Conservation (phyloP, 2,329 filamentous ascomycete species). For the Parasarocladium wereldwijsianum region DNA sequence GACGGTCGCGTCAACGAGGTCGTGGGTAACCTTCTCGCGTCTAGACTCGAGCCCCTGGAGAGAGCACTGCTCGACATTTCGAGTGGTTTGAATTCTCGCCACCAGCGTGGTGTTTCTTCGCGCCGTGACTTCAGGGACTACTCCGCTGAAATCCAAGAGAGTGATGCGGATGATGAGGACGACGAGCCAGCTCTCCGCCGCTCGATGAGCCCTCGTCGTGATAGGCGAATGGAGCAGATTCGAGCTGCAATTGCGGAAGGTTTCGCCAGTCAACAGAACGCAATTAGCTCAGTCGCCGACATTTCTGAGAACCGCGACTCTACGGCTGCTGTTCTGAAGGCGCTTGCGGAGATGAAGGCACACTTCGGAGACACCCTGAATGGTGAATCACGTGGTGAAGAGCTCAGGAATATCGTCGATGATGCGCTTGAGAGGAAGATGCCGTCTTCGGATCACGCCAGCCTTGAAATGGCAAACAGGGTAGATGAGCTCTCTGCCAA, state of each 20-base stretch:
- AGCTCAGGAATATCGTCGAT: slow-evolving; percentile 48
- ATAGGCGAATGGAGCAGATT: slow-evolving; percentile 73
- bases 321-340: slow-evolving; percentile 42
- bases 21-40: slow-evolving; percentile 62
- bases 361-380: slow-evolving; percentile 18
- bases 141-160: slow-evolving; percentile 59
- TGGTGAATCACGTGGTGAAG: slow-evolving; percentile 20
- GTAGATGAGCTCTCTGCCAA: slow-evolving; percentile 45
- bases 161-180: slow-evolving; percentile 90
- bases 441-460: slow-evolving; percentile 31
- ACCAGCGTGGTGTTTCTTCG: slow-evolving; percentile 40
- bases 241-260: slow-evolving; percentile 60
- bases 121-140: slow-evolving; percentile 47
- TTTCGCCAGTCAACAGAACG: slow-evolving; percentile 38
- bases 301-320: background rate
- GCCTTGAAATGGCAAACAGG: slow-evolving; percentile 37
- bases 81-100: slow-evolving; percentile 45
- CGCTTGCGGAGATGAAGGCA: slow-evolving; percentile 48
- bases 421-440: slow-evolving; percentile 45
- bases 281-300: background rate
- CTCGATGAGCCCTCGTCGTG: slow-evolving; percentile 62
- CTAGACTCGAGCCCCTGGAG: slow-evolving; percentile 68
- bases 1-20: slow-evolving; percentile 80
- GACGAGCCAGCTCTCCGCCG: slow-evolving; percentile 54
- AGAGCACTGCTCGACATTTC: slow-evolving; percentile 65